Percentiles rank a stretch among this genome's conserved stretches.
Evolutionary conservation across 1,139 yeast genomes (phyloP).

Genomic region (Magnusiomyces fungicola): DNA sequence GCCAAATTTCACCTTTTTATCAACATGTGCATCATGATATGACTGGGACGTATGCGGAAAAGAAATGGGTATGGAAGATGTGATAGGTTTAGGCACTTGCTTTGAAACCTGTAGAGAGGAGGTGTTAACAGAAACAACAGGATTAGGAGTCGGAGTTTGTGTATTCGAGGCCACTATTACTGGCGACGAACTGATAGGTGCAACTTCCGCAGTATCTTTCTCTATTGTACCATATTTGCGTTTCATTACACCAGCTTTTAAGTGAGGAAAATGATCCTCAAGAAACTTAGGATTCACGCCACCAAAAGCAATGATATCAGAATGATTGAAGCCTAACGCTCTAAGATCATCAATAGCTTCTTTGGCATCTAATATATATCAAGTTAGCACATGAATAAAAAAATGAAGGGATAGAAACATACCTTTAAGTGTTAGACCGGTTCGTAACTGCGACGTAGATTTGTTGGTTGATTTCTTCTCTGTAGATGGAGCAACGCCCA

Average conservation of each 20-base stretch:
- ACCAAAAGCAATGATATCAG: slow-evolving; percentile 1
- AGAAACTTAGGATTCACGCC: neutral
- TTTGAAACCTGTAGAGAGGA: neutral
- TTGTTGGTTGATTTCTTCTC: too few species aligned
- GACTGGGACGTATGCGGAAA: neutral
- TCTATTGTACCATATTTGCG: neutral
- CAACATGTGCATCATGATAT: neutral
- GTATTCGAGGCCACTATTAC: neutral
- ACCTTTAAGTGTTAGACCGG: too few species aligned
- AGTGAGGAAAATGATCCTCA: neutral
- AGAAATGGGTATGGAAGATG: neutral
- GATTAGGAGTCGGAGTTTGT: neutral
- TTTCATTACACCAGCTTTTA: too few species aligned
- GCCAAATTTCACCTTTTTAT: slow-evolving; percentile 2
- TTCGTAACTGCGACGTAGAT: too few species aligned
- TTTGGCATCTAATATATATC: neutral
- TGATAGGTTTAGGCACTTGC: neutral
- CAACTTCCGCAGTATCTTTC: neutral
- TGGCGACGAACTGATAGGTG: neutral
- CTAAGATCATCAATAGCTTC: neutral
- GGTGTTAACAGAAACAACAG: neutral
- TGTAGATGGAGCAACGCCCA: too few species aligned
- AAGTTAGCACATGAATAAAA: neutral
- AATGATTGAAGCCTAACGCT: slow-evolving; percentile 1
- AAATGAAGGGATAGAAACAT: neutral